Evolutionary conservation across 2,329 filamentous ascomycete species (phyloP).

Genomic region (Penicillium janthinellum): DNA sequence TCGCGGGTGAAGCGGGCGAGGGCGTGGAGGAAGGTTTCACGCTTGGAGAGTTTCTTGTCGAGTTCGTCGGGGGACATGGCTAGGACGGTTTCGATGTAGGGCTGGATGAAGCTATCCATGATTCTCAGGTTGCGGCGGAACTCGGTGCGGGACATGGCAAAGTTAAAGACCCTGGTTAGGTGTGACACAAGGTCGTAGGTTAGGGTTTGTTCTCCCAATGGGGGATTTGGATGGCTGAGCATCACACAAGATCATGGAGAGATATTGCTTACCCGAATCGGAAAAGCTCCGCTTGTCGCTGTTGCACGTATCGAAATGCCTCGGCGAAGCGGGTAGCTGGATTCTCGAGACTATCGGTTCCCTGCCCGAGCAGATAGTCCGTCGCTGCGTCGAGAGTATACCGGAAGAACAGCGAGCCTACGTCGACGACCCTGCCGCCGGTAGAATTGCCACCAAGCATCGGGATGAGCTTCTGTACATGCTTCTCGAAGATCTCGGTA

Average conservation of each 20-base stretch:
- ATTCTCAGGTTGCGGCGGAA: slow-evolving; percentile 67
- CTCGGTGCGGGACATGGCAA: slow-evolving; percentile 62
- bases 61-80: slow-evolving; percentile 71
- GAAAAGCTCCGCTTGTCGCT: slow-evolving; percentile 68
- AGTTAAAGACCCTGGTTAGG: slow-evolving; percentile 57
- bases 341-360: slow-evolving; percentile 64
- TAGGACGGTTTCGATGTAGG: slow-evolving; percentile 75
- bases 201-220: slow-evolving; percentile 7
- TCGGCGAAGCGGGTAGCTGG: slow-evolving; percentile 73
- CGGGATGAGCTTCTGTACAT: slow-evolving; percentile 71
- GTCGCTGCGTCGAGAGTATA: slow-evolving; percentile 83
- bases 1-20: slow-evolving; percentile 76
- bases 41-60: slow-evolving; percentile 67
- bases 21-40: slow-evolving; percentile 84
- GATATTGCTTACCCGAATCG: slow-evolving; percentile 57
- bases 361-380: slow-evolving; percentile 79
- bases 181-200: slow-evolving; percentile 4
- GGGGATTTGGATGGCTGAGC: background rate
- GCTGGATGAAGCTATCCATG: slow-evolving; percentile 75
- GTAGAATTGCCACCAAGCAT: slow-evolving; percentile 59
- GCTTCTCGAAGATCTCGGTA: slow-evolving; percentile 77
- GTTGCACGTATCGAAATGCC: slow-evolving; percentile 78
- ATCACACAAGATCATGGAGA: background rate
- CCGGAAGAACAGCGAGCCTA: slow-evolving; percentile 77
- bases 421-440: slow-evolving; percentile 59